Percentiles rank a stretch among this genome's conserved stretches.
Conservation (phyloP, 169 alveolate species). For the Plasmodium cynomolgi region DNA sequence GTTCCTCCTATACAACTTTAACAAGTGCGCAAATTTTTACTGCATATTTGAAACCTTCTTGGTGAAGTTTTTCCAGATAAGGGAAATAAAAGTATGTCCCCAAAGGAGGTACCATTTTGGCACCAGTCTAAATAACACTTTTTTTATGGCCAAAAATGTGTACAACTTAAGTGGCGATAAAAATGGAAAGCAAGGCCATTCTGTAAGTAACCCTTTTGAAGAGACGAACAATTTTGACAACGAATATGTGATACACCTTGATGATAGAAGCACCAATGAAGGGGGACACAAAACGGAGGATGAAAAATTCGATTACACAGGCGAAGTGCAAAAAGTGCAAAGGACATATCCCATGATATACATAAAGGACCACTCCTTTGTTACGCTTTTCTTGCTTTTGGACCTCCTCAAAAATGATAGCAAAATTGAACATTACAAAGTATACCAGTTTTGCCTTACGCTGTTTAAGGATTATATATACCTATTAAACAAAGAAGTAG, state of each 20-base stretch:
- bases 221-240: not conserved
- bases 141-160: constrained; percentile 35
- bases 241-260: constrained; percentile 38
- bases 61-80: not conserved
- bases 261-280: not conserved
- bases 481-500: constrained; percentile 55
- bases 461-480: constrained; percentile 54
- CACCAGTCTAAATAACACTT: constrained; percentile 28
- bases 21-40: constrained; percentile 10
- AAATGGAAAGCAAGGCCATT: not conserved
- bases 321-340: not conserved
- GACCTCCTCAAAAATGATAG: constrained; percentile 23
- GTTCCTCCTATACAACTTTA: constrained; percentile 16
- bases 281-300: not conserved
- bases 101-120: constrained; percentile 16
- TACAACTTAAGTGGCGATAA: not conserved
- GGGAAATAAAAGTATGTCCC: constrained; percentile 1
- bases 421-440: not conserved
- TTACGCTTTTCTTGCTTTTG: constrained; percentile 29
- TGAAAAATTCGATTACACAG: not conserved
- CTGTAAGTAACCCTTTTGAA: not conserved
- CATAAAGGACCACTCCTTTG: constrained; percentile 39
- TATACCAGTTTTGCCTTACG: constrained; percentile 8
- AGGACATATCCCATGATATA: not conserved
- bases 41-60: constrained; percentile 18